phyloP scores from a whole-genome alignment of 148 eudicot genomes.

The Oxyria digyna region DNA sequence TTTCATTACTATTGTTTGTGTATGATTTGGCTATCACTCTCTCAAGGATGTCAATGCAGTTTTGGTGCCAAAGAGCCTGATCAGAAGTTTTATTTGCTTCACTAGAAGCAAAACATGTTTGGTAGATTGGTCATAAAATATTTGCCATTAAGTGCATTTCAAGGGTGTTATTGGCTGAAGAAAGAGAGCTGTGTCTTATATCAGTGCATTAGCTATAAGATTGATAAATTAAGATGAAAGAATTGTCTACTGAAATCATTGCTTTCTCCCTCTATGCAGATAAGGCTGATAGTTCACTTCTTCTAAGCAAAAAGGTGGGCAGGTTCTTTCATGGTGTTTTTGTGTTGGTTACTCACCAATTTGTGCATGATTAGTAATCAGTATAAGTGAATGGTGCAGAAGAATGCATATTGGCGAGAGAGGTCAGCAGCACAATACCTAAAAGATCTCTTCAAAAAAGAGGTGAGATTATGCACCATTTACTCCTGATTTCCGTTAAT shows the following conservation, averaged over 20 bases:
- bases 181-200: not conserved
- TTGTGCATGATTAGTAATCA: slow-evolving; percentile 3
- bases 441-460: slow-evolving; percentile 51
- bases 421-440: slow-evolving; percentile 55
- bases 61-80: not conserved
- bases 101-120: not conserved
- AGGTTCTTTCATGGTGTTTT: not conserved
- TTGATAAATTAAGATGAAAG: too few species aligned
- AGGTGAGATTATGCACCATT: slow-evolving; percentile 31
- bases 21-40: not conserved
- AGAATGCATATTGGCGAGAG: slow-evolving; percentile 72
- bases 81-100: not conserved
- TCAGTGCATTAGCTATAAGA: too few species aligned
- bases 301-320: slow-evolving; percentile 4
- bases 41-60: not conserved
- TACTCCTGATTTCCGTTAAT: not conserved
- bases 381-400: slow-evolving; percentile 26
- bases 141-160: too few species aligned
- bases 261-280: not conserved
- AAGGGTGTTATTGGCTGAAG: too few species aligned
- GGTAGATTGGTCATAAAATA: not conserved
- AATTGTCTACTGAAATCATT: too few species aligned
- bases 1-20: not conserved
- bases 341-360: not conserved
- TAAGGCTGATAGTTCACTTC: not conserved